Evolutionary conservation across 1,284 basidiomycete species (phyloP), one percentile per base, ranked within the genome.

Genomic region (Cutaneotrichosporon sp.): DNA sequence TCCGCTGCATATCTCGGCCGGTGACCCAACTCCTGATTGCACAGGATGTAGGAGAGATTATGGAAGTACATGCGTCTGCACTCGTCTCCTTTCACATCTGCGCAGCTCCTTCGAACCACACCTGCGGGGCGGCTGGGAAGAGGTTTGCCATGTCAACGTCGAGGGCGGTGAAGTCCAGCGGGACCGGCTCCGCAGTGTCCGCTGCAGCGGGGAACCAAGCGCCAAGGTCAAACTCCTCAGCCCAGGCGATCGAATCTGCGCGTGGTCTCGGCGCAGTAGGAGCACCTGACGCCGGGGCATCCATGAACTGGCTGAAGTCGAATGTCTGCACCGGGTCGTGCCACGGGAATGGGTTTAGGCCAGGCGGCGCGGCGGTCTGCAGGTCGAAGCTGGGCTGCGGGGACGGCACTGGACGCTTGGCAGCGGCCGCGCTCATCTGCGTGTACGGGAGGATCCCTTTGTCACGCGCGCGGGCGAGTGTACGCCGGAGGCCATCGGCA

Each of bases 321-420:
- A 11, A 14, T 24, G 34, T 20, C 27, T 66, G 64, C 42, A 66
- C 53, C 6, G 65, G 65, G 22, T 60, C 59, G 25, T 54, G 50
- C 65, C 65, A 66, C 2, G 65, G 65, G 51, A 66, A 63, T 7
- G 65, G 61, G 46, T 63, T 65, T 45, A 65, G 54, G 13, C 64
- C 64, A 0, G 64, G 64, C 31, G 46, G 57, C 29, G 46, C 47
- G 1, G 46, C 24, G 4, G 47, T 45, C 1, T 51, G 50, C 11
- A 49, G 55, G 8, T 53, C 47, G 24, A 43, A 45, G 6, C 31
- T 22, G 13, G 58, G 33, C 33, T 57, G 55, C n/a, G 59, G 47
- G 2, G 34, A 42, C 18, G 54, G 59, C n/a, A 25, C 31, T 29
- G 38, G 52, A 10, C 16, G 25, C 20, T 38, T 34, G 8, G 63